Percentiles rank a stretch among this genome's conserved stretches.
Conservation (phyloP, 805 yeast species). For the Kazachstania martiniae region DNA sequence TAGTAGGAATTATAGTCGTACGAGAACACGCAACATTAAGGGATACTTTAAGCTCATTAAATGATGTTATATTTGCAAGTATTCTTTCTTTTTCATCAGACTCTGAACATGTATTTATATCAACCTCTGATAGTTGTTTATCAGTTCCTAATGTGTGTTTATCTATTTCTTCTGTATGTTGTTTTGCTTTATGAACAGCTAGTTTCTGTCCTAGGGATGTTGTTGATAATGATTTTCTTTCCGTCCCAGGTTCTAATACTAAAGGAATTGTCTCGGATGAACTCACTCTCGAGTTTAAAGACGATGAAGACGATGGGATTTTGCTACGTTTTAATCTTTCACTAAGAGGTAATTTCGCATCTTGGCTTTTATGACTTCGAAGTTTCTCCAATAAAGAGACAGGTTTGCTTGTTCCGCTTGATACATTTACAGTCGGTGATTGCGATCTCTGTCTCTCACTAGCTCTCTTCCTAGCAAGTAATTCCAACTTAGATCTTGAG, state of each 20-base stretch:
- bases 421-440: background rate
- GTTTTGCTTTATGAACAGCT: background rate
- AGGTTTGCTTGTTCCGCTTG: background rate
- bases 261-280: background rate
- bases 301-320: background rate
- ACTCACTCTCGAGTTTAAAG: slow-evolving; percentile 1
- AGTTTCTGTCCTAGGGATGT: too few relatives aligned
- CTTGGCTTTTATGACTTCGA: background rate
- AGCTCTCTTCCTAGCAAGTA: slow-evolving; percentile 35
- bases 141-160: background rate
- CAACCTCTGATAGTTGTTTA: background rate
- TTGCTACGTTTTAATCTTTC: slow-evolving; percentile 1
- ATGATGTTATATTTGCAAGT: too few relatives aligned
- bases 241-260: too few relatives aligned
- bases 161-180: background rate
- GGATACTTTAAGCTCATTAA: too few relatives aligned
- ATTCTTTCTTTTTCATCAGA: background rate
- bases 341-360: slow-evolving; percentile 1
- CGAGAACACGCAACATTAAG: too few relatives aligned
- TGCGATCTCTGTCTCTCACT: background rate
- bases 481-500: slow-evolving; percentile 35
- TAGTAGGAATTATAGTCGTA: too few relatives aligned
- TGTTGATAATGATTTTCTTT: too few relatives aligned
- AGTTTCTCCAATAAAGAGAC: slow-evolving; percentile 1
- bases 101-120: background rate